Base-by-base conservation (phyloP, 2,329 filamentous ascomycete species). In the Thermoascus crustaceus region DNA sequence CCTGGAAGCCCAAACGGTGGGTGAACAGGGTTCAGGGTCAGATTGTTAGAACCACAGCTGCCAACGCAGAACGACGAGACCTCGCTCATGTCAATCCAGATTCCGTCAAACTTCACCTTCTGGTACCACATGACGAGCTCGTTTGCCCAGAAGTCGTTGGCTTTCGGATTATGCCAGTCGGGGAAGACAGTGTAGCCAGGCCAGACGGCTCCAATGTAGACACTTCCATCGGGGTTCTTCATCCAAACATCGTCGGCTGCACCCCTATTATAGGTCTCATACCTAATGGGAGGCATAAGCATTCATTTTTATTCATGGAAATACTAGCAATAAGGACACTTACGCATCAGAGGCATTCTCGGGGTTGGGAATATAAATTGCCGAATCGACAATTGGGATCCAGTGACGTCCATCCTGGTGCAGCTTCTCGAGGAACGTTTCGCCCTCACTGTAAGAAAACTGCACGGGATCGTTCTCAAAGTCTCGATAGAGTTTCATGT, bases 281-380 rank as follows among this genome's bases (percentile, higher is more conserved):
- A 75, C 1, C 77, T 60, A 24, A 16, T 18, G 9, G n/a, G 45
- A 69, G 69, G 6, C 10, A 17, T 25, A 5, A 34, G 20, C 17
- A n/a, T 25, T 34, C 14, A 9, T 4, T 10, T 2, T 11, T 5
- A 17, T 5, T 16, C 1, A 7, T 4, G 32, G 17, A 4, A 4
- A 4, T 22, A 20, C 8, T 7, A 16, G 26, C 10, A 21, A n/a
- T 16, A 20, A 16, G 4, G 7, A n/a, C 2, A 66, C 63, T 52
- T 78, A 83, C 29, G 68, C 69, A 55, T 86, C 82, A 23, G 68
- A 75, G 1, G 67, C 66, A 49, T 86, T 82, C n/a, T 74, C 63
- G 0, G 80, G 79, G 46, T 85, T 81, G 0, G 82, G 82, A 17
- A 76, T 73, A 52, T 87, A 87, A 37, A 83, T 81, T n/a, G 68